These are phyloP conservation scores for Colletotrichum magnum DNA, from an alignment of 2,329 filamentous ascomycete species.

Conservation along the genomic window DNA sequence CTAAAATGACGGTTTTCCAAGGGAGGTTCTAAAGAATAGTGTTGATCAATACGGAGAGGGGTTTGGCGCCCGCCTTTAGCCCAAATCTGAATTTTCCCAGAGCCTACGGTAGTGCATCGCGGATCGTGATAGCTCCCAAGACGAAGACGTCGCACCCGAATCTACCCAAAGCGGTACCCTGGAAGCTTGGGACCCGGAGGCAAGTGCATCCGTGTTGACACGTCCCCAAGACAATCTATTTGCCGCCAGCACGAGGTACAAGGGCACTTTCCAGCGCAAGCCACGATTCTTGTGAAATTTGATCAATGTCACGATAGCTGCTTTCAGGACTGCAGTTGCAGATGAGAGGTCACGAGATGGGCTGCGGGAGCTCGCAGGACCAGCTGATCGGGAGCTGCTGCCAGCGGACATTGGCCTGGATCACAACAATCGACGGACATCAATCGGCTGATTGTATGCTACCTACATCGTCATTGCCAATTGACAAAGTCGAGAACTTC, in stretches of 20 bases:
- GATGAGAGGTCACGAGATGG: background rate
- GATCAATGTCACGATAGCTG: background rate
- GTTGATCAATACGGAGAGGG: no score
- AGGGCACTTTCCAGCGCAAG: constrained; percentile 10
- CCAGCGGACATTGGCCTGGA: constrained; percentile 20
- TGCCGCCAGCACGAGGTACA: constrained; percentile 15
- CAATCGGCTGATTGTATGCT: background rate
- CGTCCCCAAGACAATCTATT: constrained; percentile 9
- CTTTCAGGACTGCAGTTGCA: background rate
- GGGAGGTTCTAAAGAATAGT: no score
- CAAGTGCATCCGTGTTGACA: constrained; percentile 4
- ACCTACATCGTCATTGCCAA: background rate
- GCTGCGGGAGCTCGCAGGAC: constrained; percentile 22
- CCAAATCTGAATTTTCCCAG: no score
- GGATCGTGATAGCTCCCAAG: constrained; percentile 3
- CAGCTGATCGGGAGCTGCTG: constrained; percentile 15
- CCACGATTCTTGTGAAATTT: constrained; percentile 16
- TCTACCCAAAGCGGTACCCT: background rate
- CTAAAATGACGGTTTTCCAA: no score
- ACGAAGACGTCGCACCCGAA: constrained; percentile 20
- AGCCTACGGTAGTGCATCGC: background rate
- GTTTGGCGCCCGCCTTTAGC: no score
- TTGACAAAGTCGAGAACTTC: background rate
- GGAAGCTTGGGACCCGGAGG: constrained; percentile 1
- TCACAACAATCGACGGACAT: constrained; percentile 16